Conservation (phyloP, 169 alveolate genomes). For the Fabrea salina region DNA sequence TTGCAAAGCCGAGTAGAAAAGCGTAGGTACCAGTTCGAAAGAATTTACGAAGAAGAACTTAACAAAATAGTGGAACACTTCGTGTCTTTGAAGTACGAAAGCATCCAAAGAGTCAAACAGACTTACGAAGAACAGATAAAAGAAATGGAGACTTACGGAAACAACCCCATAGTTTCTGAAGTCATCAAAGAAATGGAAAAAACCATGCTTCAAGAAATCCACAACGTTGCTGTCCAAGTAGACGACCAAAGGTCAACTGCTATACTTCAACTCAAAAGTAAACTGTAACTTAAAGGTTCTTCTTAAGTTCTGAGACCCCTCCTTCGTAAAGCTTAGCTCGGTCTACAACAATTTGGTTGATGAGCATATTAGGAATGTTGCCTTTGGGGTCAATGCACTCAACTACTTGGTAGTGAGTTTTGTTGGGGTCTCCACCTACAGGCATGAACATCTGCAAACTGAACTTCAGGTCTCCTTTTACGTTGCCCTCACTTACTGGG, state of each 20-base stretch:
- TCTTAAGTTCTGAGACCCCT: background rate
- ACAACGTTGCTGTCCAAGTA: background rate
- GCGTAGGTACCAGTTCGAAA: background rate
- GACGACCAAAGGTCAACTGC: background rate
- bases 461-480: background rate
- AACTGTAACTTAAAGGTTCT: too few species aligned
- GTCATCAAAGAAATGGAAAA: background rate
- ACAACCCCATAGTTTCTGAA: background rate
- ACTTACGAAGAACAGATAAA: background rate
- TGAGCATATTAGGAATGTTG: background rate
- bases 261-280: background rate
- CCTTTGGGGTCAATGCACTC: slow-evolving; percentile 11
- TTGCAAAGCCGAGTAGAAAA: background rate
- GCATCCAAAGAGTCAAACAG: background rate
- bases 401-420: background rate
- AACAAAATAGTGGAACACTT: background rate
- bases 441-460: background rate
- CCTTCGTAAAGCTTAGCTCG: background rate
- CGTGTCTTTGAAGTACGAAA: background rate
- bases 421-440: background rate
- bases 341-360: slow-evolving; percentile 2
- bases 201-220: background rate
- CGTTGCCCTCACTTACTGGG: background rate
- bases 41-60: background rate
- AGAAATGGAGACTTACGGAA: background rate